Evolutionary conservation across 1,284 basidiomycete genomes (phyloP), one percentile per base, ranked within the genome.

Genomic region (Porodaedalea pini): DNA sequence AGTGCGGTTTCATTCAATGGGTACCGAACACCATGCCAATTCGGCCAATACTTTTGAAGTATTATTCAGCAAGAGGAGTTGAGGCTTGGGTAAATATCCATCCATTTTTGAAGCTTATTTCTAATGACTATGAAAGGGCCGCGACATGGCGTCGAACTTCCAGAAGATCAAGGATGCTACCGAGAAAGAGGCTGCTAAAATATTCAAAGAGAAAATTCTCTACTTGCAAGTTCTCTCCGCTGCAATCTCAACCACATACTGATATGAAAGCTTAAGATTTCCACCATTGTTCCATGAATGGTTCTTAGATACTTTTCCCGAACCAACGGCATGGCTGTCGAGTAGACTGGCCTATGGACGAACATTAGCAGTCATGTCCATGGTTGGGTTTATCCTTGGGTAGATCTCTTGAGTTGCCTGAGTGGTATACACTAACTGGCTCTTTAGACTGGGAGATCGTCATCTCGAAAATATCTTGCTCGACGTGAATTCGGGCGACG

Each of bases 1-100:
- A 97, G 65, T 98, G 95, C 67, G 97, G 97, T 0, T 83, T 99
- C 59, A 93, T 99, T 60, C 94, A 99, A 83, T 99, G 97, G 97
- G 97, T 99, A 11, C 91, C 90, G 1, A 91, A 99, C 69, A 98
- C 96, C 0, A 79, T 86, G 29, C 91, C 94, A 1, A 75, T 98
- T 40, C 88, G 97, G 32, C 81, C 84, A 4, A 83, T 98, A 39
- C 75, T 99, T 25, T 67, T 80, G 52, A 86, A 86, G 62, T 74
- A 78, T n/a, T 99, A 98, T 68, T 78, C 80, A 0, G 74, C 84
- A 7, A 78, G 76, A 59, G 78, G 82, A 6, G 77, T 90, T 61
- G 73, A 72, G 52, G 69, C 72, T 40, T 93, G 85, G 79, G 91
- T 91, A 68, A 60, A 83, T 72, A 1, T 7, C 21, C 47, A 10